These are phyloP conservation scores for Cichorium intybus DNA, from an alignment of 140 eudicot species.

Conservation along the genomic window DNA sequence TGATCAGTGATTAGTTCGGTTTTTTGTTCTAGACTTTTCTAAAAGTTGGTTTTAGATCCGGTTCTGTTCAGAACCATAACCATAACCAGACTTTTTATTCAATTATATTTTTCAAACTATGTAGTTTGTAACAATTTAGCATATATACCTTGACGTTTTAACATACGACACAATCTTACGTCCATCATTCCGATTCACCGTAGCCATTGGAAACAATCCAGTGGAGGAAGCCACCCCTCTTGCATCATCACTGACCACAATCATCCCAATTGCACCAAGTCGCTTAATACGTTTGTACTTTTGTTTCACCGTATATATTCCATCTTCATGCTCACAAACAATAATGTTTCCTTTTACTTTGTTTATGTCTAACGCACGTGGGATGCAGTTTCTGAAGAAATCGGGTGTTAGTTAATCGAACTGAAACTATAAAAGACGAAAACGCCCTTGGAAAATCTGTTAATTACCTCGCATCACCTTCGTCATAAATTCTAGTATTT, in stretches of 20 bases:
- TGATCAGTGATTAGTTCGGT: too few species aligned
- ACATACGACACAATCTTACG: conserved; percentile 45
- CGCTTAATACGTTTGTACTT: conserved; percentile 24
- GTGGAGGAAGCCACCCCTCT: conserved; percentile 43
- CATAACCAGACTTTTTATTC: too few species aligned
- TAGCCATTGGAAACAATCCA: conserved; percentile 44
- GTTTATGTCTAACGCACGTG: conserved; percentile 46
- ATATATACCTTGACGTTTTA: conserved; percentile 48
- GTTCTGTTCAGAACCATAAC: too few species aligned
- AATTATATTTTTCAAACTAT: too few species aligned
- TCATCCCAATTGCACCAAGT: conserved; percentile 57
- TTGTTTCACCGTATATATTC: conserved; percentile 18
- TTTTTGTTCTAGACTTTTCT: too few species aligned
- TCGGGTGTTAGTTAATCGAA: background rate
- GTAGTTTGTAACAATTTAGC: background rate
- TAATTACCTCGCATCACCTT: conserved; percentile 47
- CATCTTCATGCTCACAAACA: conserved; percentile 43
- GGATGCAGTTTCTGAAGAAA: conserved; percentile 58
- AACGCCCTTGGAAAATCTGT: background rate
- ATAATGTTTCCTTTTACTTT: conserved; percentile 66
- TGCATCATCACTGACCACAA: conserved; percentile 41
- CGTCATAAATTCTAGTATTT: conserved; percentile 15
- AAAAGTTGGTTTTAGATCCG: too few species aligned
- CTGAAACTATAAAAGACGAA: background rate
- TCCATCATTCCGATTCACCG: conserved; percentile 43